phyloP scores from a whole-genome alignment of 345 rosid species.

The Gossypium stocksii region DNA sequence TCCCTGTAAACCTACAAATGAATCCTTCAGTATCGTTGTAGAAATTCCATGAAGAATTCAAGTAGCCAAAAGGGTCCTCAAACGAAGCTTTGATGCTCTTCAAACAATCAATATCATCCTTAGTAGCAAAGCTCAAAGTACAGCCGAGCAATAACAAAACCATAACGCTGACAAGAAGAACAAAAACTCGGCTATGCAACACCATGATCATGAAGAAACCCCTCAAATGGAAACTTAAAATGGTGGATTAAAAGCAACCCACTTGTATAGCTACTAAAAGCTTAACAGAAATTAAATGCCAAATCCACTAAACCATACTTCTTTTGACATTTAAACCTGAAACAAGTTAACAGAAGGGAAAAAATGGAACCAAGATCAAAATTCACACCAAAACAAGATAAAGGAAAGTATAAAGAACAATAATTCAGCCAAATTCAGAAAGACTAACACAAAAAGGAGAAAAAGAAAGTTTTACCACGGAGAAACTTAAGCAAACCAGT shows the following conservation, averaged over 20 bases:
- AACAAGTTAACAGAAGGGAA: slow-evolving; percentile 9
- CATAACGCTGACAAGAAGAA: slow-evolving; percentile 20
- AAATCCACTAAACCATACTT: slow-evolving; percentile 11
- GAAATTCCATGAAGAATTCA: slow-evolving; percentile 56
- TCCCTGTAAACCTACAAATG: slow-evolving; percentile 67
- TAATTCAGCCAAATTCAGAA: slow-evolving; percentile 9
- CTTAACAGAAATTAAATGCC: slow-evolving; percentile 19
- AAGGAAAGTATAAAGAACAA: background rate
- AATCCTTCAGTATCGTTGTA: slow-evolving; percentile 54
- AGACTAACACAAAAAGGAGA: background rate
- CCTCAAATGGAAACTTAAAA: slow-evolving; percentile 14
- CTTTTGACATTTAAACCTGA: slow-evolving; percentile 26
- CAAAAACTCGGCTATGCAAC: slow-evolving; percentile 22
- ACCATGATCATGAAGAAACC: slow-evolving; percentile 23
- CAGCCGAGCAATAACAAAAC: slow-evolving; percentile 36
- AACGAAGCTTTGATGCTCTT: slow-evolving; percentile 28
- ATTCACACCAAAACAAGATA: background rate
- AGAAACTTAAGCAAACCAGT: background rate
- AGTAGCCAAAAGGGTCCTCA: slow-evolving; percentile 40
- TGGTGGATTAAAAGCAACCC: background rate
- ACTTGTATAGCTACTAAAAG: slow-evolving; percentile 10
- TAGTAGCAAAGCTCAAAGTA: slow-evolving; percentile 34
- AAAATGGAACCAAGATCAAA: background rate
- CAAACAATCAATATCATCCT: slow-evolving; percentile 52
- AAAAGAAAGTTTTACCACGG: background rate